Evolutionary conservation across 2,329 filamentous ascomycete species (phyloP).

Genomic region (Fusarium sp.): DNA sequence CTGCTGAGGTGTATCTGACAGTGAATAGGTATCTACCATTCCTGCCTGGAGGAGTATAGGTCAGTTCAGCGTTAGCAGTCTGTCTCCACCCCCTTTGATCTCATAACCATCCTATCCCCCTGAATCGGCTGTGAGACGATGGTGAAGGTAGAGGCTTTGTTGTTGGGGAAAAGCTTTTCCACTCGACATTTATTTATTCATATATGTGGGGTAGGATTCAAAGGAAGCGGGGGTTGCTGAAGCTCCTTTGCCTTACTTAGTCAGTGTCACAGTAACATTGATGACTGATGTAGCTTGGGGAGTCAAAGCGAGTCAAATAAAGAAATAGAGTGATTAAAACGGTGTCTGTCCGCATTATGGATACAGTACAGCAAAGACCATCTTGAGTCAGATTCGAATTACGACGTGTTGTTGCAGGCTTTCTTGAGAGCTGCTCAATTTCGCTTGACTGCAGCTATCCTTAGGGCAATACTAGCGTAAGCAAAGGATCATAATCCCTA

Average conservation of each 20-base stretch:
- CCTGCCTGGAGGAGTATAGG: background rate
- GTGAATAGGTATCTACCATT: background rate
- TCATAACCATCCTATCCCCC: no score
- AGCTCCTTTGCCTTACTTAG: background rate
- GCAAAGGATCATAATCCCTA: background rate
- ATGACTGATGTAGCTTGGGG: background rate
- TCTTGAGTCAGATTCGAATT: no score
- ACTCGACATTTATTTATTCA: background rate
- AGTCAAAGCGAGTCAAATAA: no score
- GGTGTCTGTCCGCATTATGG: no score
- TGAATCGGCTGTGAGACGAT: background rate
- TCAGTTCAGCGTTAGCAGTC: no score
- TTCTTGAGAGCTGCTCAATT: no score
- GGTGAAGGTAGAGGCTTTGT: background rate
- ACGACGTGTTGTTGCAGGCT: no score
- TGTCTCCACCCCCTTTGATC: no score
- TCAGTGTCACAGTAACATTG: background rate
- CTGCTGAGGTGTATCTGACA: background rate
- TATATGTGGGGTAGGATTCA: background rate
- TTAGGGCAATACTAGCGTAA: rapidly evolving
- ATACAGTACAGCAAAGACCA: no score
- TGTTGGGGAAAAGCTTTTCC: background rate
- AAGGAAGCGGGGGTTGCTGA: background rate
- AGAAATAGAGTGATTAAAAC: no score
- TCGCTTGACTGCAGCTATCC: no score